Evolutionary conservation across 352 stramenopile genomes (phyloP).

Genomic region (Blastocystis sp.): DNA sequence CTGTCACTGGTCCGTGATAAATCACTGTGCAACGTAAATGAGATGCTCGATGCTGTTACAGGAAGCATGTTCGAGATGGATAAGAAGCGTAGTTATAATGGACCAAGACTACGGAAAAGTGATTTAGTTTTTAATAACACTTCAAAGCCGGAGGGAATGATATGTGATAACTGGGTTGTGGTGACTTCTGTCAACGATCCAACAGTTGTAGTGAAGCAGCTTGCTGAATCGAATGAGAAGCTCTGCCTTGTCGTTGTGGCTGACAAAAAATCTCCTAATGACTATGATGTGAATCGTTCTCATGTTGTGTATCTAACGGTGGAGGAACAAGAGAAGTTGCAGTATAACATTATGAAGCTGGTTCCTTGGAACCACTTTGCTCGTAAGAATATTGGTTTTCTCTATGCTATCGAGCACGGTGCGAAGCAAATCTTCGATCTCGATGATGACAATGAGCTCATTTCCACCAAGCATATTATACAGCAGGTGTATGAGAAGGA

Average conservation of each 20-base stretch:
- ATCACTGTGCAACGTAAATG: conserved; percentile 9
- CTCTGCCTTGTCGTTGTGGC: conserved; percentile 48
- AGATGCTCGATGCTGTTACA: conserved; percentile 32
- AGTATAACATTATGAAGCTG: conserved; percentile 33
- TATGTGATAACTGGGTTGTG: conserved; percentile 31
- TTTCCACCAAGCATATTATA: conserved; percentile 29
- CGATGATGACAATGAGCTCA: conserved; percentile 60
- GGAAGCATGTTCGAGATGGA: conserved; percentile 17
- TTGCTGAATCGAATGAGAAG: conserved; percentile 5
- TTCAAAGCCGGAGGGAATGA: not conserved
- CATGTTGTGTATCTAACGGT: conserved; percentile 47
- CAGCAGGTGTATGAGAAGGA: conserved; percentile 14
- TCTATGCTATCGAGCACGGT: conserved; percentile 44
- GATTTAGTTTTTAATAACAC: not conserved
- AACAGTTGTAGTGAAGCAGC: conserved; percentile 28
- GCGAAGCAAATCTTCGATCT: conserved; percentile 56
- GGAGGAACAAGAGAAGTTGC: conserved; percentile 33
- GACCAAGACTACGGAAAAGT: not conserved
- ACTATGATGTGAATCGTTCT: not conserved
- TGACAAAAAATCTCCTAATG: conserved; percentile 40
- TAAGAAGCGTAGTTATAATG: conserved; percentile 38
- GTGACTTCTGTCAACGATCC: conserved; percentile 46
- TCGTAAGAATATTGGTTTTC: conserved; percentile 56
- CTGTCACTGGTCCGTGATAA: conserved; percentile 2
- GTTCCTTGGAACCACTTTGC: conserved; percentile 59